These are phyloP conservation scores for Ambrosia hybrid DNA, from an alignment of 140 eudicot genomes.

Conservation along the genomic window DNA sequence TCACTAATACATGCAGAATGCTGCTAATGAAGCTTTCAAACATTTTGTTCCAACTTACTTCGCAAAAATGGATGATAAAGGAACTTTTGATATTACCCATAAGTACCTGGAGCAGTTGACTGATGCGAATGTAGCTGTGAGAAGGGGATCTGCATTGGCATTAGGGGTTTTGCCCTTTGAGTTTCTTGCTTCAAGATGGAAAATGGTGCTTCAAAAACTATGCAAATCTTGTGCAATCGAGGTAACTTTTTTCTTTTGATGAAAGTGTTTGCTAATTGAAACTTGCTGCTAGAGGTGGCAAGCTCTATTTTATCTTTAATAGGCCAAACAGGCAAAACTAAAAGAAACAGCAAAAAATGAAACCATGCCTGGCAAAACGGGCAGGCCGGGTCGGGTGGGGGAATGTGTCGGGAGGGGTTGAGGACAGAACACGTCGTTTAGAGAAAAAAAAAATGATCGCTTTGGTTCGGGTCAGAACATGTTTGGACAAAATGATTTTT, in stretches of 20 bases:
- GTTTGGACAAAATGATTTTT: too few relatives aligned
- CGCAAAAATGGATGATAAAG: conserved; percentile 52
- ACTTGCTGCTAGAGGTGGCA: conserved; percentile 7
- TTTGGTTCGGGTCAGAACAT: too few relatives aligned
- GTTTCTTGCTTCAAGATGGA: conserved; percentile 74
- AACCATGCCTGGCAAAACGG: too few relatives aligned
- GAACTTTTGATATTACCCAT: conserved; percentile 47
- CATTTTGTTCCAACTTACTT: conserved; percentile 67
- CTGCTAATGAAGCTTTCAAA: conserved; percentile 87
- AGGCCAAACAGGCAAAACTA: not conserved
- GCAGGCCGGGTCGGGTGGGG: too few relatives aligned
- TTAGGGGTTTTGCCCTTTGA: conserved; percentile 83
- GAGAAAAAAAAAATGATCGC: too few relatives aligned
- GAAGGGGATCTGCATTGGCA: conserved; percentile 98
- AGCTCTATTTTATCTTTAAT: conserved; percentile 1
- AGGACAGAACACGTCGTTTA: too few relatives aligned
- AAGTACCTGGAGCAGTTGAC: conserved; percentile 71
- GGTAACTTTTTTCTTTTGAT: conserved; percentile 42
- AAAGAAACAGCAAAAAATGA: not conserved
- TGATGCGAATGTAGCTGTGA: conserved; percentile 89
- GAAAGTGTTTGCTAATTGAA: not conserved
- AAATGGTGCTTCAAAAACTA: conserved; percentile 68
- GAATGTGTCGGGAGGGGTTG: too few relatives aligned
- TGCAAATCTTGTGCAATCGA: conserved; percentile 73
- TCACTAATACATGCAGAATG: conserved; percentile 45